phyloP scores from a whole-genome alignment of 169 alveolate genomes.

The Cryptosporidium xiaoi region DNA sequence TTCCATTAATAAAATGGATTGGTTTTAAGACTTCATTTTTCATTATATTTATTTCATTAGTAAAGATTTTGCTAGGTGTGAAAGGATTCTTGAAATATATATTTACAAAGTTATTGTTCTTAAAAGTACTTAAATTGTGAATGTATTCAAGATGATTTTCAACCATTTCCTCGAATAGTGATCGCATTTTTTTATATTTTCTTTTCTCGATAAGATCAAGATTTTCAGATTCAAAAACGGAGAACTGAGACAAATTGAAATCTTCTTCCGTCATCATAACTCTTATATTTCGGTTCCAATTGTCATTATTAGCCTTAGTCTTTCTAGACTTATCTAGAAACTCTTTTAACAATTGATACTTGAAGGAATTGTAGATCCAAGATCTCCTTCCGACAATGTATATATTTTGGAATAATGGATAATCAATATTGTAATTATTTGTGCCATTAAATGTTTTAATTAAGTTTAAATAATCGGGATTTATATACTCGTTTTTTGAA shows the following conservation, averaged over 20 bases:
- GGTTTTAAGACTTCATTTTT: not conserved
- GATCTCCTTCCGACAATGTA: slow-evolving; percentile 59
- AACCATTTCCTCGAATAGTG: slow-evolving; percentile 56
- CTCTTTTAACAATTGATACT: slow-evolving; percentile 21
- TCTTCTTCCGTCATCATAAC: slow-evolving; percentile 72
- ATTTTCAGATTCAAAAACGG: not conserved
- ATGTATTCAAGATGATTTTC: slow-evolving; percentile 40
- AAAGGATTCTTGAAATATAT: slow-evolving; percentile 18
- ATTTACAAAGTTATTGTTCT: slow-evolving; percentile 14
- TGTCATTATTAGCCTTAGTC: not conserved
- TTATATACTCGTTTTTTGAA: slow-evolving; percentile 35
- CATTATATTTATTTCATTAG: slow-evolving; percentile 8
- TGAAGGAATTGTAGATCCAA: slow-evolving; percentile 66
- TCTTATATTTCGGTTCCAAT: not conserved
- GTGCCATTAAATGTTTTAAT: slow-evolving; percentile 3
- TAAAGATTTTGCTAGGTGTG: slow-evolving; percentile 23
- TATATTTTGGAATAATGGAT: slow-evolving; percentile 58
- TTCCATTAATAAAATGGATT: slow-evolving; percentile 42
- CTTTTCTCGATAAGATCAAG: not conserved
- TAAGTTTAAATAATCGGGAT: slow-evolving; percentile 29
- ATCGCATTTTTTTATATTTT: slow-evolving; percentile 23
- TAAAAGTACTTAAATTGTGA: not conserved
- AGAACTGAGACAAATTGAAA: slow-evolving; percentile 31
- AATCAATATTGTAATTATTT: not conserved
- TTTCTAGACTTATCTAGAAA: slow-evolving; percentile 42